Evolutionary conservation across 108 stramenopile species (phyloP), one percentile per base, ranked within the genome.

Genomic region (Poteriospumella lacustris): DNA sequence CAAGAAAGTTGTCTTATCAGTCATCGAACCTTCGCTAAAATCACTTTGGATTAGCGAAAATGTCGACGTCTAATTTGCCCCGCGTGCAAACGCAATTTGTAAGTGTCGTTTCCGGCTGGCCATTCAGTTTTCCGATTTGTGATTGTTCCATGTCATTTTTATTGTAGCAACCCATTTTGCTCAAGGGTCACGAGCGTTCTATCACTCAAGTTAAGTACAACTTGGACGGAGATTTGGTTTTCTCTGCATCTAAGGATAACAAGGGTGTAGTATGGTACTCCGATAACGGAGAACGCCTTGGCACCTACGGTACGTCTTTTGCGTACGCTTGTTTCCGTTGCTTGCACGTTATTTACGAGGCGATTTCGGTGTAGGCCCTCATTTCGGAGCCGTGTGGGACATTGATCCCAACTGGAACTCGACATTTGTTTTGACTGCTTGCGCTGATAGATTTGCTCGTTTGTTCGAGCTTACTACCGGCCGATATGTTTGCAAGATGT

Each of bases 151-250:
- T 24, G 12, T 2, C 42, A n/a, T 43, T n/a, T 70, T 43, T 43
- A 28, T 38, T 39, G 3, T 58, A 76, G 76, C 76, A 58, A 79
- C 96, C 96, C n/a, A 96, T 95, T 76, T 73, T 99, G 39, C 87
- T 97, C 12, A 96, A 99, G 87, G 96, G 96, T 59, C 98, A 99
- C 90, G 96, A 97, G 81, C 92, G 98, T 68, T 92, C 96, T 64
- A 95, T 99, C 78, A 99, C 98, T 19, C 88, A 89, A 64, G 93
- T 99, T 44, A 88, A 94, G 68, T 99, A 93, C 94, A 99, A 99
- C 84, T 76, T 85, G 59, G 94, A 97, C 78, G 98, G 98, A 9
- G 98, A 99, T 81, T 85, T 99, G 2, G 82, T 99, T 58, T 96
- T 99, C 87, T 91, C 95, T 1, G 93, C 91, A 28, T 62, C 84